Evolutionary conservation across 2,329 filamentous ascomycete genomes (phyloP).

Genomic region (Esteya vermicola): DNA sequence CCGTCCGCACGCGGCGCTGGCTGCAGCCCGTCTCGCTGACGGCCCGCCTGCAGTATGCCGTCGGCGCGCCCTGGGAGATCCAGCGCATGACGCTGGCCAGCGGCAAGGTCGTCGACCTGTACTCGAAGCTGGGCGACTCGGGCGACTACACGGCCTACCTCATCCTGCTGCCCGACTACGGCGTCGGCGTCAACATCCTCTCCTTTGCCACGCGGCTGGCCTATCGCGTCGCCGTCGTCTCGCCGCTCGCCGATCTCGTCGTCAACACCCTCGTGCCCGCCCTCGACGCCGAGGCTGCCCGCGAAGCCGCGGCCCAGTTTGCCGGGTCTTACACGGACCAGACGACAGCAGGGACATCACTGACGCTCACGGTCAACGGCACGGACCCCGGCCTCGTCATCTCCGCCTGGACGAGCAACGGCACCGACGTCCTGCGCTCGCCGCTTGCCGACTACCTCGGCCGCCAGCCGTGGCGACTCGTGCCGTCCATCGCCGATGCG

Average conservation of each 20-base stretch:
- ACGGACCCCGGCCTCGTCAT: constrained; percentile 23
- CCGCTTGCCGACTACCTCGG: constrained; percentile 6
- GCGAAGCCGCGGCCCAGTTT: constrained; percentile 17
- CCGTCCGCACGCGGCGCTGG: constrained; percentile 26
- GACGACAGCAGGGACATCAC: constrained; percentile 21
- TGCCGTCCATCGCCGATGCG: constrained; percentile 20
- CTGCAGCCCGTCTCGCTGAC: constrained; percentile 27
- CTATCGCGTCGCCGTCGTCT: constrained; percentile 1
- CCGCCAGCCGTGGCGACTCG: constrained; percentile 2
- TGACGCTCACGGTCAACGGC: constrained; percentile 21
- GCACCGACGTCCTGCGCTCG: constrained; percentile 21
- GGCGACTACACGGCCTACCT: constrained; percentile 25
- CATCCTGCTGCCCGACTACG: constrained; percentile 30
- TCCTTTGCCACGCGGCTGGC: constrained; percentile 12
- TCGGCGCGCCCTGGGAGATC: constrained; percentile 35
- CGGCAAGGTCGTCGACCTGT: constrained; percentile 27
- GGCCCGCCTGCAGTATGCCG: constrained; percentile 19
- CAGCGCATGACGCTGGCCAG: constrained; percentile 21
- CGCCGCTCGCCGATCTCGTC: constrained; percentile 16
- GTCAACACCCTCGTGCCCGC: constrained; percentile 22
- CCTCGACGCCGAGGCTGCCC: constrained; percentile 25
- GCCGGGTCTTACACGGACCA: constrained; percentile 23
- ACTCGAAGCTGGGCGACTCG: constrained; percentile 30
- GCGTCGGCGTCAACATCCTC: constrained; percentile 25
- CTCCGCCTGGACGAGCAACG: constrained; percentile 23